These are phyloP conservation scores for Thelephora aurantiotincta DNA, from an alignment of 768 basidiomycete genomes.

Conservation along the genomic window DNA sequence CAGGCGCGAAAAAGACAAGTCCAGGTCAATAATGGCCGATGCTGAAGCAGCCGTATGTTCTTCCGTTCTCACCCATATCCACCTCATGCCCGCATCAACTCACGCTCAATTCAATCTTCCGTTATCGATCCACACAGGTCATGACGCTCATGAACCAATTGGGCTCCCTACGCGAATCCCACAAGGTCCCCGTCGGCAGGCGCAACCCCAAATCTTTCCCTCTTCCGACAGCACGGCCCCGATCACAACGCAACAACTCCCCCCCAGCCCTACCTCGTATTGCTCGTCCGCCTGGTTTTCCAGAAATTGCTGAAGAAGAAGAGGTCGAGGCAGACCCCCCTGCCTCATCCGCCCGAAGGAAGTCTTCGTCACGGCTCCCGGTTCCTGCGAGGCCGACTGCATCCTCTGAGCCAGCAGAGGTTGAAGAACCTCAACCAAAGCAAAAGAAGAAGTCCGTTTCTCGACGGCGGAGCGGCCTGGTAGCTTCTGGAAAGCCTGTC, in stretches of 20 bases:
- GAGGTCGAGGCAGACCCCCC: conserved; percentile 24
- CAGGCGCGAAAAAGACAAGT: conserved; percentile 70
- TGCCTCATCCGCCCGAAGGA: conserved; percentile 26
- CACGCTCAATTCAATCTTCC: neutral
- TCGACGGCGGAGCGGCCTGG: conserved; percentile 36
- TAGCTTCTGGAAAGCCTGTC: conserved; percentile 21
- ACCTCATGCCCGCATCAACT: neutral
- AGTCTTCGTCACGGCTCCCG: conserved; percentile 32
- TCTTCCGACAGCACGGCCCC: conserved; percentile 32
- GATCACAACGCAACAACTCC: conserved; percentile 21
- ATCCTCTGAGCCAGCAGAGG: conserved; percentile 19
- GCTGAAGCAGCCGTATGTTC: conserved; percentile 58
- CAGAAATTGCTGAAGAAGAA: conserved; percentile 56
- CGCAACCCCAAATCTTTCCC: conserved; percentile 21
- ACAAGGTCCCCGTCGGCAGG: conserved; percentile 25
- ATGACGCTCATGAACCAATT: conserved; percentile 45
- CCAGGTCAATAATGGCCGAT: conserved; percentile 54
- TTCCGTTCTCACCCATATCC: conserved; percentile 1
- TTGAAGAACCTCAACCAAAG: neutral
- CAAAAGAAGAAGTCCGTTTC: conserved; percentile 19
- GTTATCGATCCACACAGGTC: conserved; percentile 9
- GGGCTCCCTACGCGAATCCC: conserved; percentile 45
- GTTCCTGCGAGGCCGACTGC: conserved; percentile 28
- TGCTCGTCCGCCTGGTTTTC: conserved; percentile 50
- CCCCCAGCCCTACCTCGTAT: conserved; percentile 41